These are phyloP conservation scores for Chloris gayana DNA, from an alignment of 176 grass and related monocot species.

Conservation along the genomic window DNA sequence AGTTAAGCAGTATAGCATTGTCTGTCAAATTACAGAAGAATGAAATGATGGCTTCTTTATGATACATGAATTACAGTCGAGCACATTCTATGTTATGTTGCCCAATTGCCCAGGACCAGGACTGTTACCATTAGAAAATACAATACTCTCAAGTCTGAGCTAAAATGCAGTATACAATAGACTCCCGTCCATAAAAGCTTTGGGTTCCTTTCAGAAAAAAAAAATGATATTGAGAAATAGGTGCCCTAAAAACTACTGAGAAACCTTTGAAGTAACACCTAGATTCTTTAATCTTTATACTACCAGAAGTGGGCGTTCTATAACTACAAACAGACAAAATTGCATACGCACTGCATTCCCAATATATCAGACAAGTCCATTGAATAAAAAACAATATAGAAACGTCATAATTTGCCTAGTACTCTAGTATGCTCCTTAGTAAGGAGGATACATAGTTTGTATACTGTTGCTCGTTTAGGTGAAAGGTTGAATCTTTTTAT, in stretches of 20 bases:
- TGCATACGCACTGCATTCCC: background rate
- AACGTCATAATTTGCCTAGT: background rate
- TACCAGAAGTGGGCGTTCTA: constrained; percentile 8
- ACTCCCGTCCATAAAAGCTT: background rate
- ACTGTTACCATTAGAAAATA: background rate
- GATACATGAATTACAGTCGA: background rate
- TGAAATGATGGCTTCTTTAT: background rate
- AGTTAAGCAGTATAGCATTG: background rate
- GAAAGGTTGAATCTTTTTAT: too few species aligned
- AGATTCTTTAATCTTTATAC: background rate
- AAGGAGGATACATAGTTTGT: too few species aligned
- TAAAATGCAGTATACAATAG: background rate
- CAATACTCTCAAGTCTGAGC: background rate
- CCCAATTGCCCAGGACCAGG: too few species aligned
- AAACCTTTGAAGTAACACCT: background rate
- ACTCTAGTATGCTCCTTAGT: too few species aligned
- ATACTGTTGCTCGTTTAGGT: too few species aligned
- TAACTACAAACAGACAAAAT: constrained; percentile 4
- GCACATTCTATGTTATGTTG: background rate
- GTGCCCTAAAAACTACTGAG: background rate
- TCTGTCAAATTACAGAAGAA: constrained; percentile 11
- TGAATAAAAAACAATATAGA: constrained; percentile 1
- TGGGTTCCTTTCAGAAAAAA: too few species aligned
- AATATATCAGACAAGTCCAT: background rate
- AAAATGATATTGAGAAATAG: background rate